Evolutionary conservation across 78 protist genomes (phyloP), one percentile per base, ranked within the genome.

Genomic region (Guillardia theta): DNA sequence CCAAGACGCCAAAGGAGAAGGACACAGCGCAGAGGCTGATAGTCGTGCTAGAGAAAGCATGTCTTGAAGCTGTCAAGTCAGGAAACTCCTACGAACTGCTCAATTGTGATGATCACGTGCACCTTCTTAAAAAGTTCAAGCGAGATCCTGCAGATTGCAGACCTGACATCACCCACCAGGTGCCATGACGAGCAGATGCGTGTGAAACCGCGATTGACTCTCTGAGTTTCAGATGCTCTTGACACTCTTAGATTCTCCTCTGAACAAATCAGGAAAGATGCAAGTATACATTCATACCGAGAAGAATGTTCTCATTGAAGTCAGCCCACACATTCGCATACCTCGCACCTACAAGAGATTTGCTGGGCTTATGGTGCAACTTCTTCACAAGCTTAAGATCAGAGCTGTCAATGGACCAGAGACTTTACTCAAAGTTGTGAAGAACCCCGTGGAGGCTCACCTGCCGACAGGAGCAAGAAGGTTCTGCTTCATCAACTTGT

Each of bases 121-220:
- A 80, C 46, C 64, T 98, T 41, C 94, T 98, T 33, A 92, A 64
- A 46, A 97, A 97, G 94, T 30, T 92, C 94, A 90, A 94, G 18
- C 92, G 95, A 70, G 97, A 97, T 88, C 95, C 97, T 0, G 96
- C 97, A 0, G 99, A 97, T 50, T 94, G 44, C 92, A 95, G 99
- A 8, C 99, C 99, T 0, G 99, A 99, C 95, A 98, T 99, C 41
- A 37, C 96, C 2, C 99, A 99, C 93, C 99, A 97, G 98, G 97
- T 96, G n/a, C n/a, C n/a, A n/a, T 12, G 4, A 30, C 27, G 3
- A 24, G 70, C 24, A 70, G 22, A 5, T 33, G 3, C 19, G 27
- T 39, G 70, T 58, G 70, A 9, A 58, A 58, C 39, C 27, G n/a
- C n/a, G n/a, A n/a, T n/a, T n/a, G n/a, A n/a, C n/a, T n/a, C n/a